Conservation (phyloP, 208 protist genomes). For the Acanthamoeba divionensis region DNA sequence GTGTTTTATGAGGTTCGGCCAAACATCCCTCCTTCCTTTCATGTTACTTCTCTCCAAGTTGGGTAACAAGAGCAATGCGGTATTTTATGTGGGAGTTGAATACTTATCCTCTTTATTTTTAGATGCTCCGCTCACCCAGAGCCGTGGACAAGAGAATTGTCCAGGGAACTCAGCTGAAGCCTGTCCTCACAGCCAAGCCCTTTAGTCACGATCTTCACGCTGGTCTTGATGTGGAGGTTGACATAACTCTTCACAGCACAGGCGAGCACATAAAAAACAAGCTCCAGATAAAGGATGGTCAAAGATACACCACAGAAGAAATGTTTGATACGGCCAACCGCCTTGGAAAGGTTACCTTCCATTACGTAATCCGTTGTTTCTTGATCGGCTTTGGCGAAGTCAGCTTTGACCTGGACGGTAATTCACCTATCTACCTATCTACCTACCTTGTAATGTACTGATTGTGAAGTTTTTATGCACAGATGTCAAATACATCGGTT, state of each 20-base stretch:
- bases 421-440: not conserved
- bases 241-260: not conserved
- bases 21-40: no score
- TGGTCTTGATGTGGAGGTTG: slow-evolving; percentile 6
- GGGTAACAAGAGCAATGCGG: no score
- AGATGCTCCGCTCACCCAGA: not conserved
- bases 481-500: slow-evolving; percentile 25
- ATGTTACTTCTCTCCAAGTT: no score
- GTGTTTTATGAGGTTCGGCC: not conserved
- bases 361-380: slow-evolving; percentile 9
- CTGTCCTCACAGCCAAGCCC: not conserved
- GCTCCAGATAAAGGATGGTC: slow-evolving; percentile 25
- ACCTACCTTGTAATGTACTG: not conserved
- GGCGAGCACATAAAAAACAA: not conserved
- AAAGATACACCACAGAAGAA: not conserved
- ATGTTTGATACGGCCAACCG: slow-evolving; percentile 18
- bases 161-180: slow-evolving; percentile 52
- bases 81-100: not conserved
- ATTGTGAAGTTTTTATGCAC: not conserved
- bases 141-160: not conserved
- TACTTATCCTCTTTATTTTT: not conserved
- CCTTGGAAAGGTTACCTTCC: not conserved
- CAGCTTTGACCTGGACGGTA: slow-evolving; percentile 2
- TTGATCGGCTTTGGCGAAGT: slow-evolving; percentile 19
- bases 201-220: not conserved